phyloP scores from a whole-genome alignment of 257 asterid species.

The Oldenlandia corymbosa region DNA sequence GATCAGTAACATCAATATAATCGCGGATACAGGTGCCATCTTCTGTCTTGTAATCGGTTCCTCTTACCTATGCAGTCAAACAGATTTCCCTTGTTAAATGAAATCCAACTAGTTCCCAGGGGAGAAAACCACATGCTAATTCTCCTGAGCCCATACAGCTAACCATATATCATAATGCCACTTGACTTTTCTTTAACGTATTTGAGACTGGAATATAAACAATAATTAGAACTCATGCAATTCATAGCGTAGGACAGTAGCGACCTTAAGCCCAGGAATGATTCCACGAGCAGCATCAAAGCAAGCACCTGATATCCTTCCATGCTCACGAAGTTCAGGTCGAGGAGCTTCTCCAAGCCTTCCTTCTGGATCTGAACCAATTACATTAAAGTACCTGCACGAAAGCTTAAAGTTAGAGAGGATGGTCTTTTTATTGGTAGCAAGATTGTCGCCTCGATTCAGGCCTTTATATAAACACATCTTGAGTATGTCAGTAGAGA shows the following conservation, averaged over 20 bases:
- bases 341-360: constrained; percentile 93
- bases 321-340: constrained; percentile 87
- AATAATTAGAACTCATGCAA: neutral
- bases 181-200: neutral
- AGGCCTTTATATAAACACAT: no score
- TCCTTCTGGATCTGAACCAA: constrained; percentile 86
- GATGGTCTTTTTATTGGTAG: neutral
- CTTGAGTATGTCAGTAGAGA: no score
- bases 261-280: constrained; percentile 74
- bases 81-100: neutral
- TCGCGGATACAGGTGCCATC: constrained; percentile 91
- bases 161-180: neutral
- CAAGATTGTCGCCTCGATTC: no score
- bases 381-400: constrained; percentile 42
- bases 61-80: constrained; percentile 56
- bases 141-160: no score
- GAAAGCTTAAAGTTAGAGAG: constrained; percentile 10
- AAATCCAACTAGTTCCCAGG: neutral
- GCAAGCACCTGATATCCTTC: constrained; percentile 91
- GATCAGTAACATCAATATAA: constrained; percentile 83
- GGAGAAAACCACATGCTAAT: no score
- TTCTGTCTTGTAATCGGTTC: constrained; percentile 71
- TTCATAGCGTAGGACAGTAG: neutral
- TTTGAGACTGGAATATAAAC: neutral
- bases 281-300: constrained; percentile 93